These are phyloP conservation scores for Lavandula angustifolia DNA, from an alignment of 257 asterid genomes.

Conservation along the genomic window DNA sequence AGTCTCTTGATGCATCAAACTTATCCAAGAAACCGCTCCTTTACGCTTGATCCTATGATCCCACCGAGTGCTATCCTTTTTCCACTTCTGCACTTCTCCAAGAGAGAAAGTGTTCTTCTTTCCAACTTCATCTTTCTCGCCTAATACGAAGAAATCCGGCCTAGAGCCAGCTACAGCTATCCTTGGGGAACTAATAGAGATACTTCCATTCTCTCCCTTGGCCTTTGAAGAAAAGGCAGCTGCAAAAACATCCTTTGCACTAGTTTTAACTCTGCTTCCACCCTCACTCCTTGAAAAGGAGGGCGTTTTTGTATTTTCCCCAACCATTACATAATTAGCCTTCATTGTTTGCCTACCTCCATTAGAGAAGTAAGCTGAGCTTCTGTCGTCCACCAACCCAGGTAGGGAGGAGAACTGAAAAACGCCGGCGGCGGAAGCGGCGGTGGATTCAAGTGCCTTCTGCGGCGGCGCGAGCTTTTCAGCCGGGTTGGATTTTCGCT, in stretches of 20 bases:
- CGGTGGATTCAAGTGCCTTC: slow-evolving; percentile 21
- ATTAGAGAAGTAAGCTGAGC: not conserved
- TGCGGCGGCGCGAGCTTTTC: slow-evolving; percentile 26
- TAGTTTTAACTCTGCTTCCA: not conserved
- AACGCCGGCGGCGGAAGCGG: slow-evolving; percentile 15
- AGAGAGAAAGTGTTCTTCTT: slow-evolving; percentile 23
- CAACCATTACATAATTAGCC: slow-evolving; percentile 13
- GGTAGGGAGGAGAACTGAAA: slow-evolving; percentile 27
- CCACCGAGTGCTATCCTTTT: slow-evolving; percentile 23
- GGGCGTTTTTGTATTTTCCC: not conserved
- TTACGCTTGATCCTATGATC: slow-evolving; percentile 27
- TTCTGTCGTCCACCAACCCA: slow-evolving; percentile 18
- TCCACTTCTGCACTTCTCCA: slow-evolving; percentile 30
- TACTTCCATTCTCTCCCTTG: slow-evolving; percentile 26
- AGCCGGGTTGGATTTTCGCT: not conserved
- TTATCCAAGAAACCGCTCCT: slow-evolving; percentile 30
- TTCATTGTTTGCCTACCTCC: not conserved
- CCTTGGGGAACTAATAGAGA: slow-evolving; percentile 38
- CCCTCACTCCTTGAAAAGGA: not conserved
- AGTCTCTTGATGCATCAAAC: slow-evolving; percentile 22
- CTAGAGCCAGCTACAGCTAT: slow-evolving; percentile 43
- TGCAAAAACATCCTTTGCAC: slow-evolving; percentile 20
- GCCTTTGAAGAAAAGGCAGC: slow-evolving; percentile 32
- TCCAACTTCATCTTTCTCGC: slow-evolving; percentile 13
- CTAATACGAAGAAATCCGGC: slow-evolving; percentile 28